A percentile compares a stretch with the other conserved stretches of the same genome.
Conservation (phyloP, 2,329 filamentous ascomycete species). For the Nemania abortiva region DNA sequence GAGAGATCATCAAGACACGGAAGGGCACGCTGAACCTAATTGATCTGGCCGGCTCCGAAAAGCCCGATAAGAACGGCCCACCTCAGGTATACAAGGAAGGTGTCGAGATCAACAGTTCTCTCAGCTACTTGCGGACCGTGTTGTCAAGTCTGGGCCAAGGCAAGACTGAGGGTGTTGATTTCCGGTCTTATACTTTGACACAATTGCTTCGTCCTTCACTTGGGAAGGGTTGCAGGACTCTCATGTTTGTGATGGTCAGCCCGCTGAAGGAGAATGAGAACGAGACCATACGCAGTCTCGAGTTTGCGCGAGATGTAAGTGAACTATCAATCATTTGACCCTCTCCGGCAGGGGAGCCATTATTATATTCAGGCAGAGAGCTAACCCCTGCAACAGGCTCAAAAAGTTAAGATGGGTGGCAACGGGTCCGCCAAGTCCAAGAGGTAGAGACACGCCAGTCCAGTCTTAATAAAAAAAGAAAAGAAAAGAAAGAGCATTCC, state of each 20-base stretch:
- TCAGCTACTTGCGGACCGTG: conserved; percentile 93
- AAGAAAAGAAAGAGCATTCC: too few species aligned
- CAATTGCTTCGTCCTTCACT: conserved; percentile 95
- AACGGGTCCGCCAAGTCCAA: conserved; percentile 40
- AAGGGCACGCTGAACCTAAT: conserved; percentile 96
- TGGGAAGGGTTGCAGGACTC: conserved; percentile 94
- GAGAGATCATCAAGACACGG: conserved; percentile 73
- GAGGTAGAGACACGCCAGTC: conserved; percentile 33
- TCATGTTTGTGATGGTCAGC: conserved; percentile 99
- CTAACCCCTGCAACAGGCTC: conserved; percentile 42
- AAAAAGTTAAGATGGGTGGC: conserved; percentile 51
- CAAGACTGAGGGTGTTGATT: conserved; percentile 84
- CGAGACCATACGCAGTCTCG: conserved; percentile 93
- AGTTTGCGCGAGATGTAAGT: conserved; percentile 92
- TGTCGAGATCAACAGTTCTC: conserved; percentile 95
- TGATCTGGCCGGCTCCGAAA: conserved; percentile 94
- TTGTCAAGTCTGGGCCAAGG: conserved; percentile 92
- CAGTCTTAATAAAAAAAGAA: conserved; percentile 1
- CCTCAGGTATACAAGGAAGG: conserved; percentile 93
- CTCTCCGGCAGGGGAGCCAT: too few species aligned
- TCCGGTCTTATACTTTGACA: conserved; percentile 96
- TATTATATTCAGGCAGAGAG: too few species aligned
- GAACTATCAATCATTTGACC: too few species aligned
- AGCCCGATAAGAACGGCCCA: conserved; percentile 75
- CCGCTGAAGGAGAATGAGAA: conserved; percentile 90